These are phyloP conservation scores for Neodidymelliopsis sp. DNA, from an alignment of 2,329 filamentous ascomycete species.

Conservation along the genomic window DNA sequence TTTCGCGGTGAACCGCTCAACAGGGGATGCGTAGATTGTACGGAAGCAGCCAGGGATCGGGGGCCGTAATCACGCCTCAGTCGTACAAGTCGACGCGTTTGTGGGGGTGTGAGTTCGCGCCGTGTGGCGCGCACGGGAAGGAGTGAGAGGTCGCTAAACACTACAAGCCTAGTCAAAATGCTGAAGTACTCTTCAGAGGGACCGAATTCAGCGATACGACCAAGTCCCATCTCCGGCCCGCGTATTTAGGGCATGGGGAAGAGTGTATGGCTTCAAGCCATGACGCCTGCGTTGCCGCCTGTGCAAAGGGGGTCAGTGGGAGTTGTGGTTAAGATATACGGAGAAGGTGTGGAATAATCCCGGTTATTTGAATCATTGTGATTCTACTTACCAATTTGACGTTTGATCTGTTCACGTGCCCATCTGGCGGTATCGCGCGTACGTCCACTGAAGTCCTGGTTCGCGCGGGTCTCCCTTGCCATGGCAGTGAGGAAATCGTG, in stretches of 20 bases:
- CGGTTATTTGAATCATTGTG: neutral
- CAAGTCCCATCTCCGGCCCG: slow-evolving; percentile 22
- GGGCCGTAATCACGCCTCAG: neutral
- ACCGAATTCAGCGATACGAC: slow-evolving; percentile 25
- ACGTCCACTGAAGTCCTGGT: slow-evolving; percentile 82
- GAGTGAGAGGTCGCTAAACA: slow-evolving; percentile 2
- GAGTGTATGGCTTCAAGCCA: slow-evolving; percentile 40
- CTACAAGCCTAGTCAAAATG: slow-evolving; percentile 26
- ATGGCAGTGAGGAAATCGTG: slow-evolving; percentile 88
- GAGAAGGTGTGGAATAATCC: neutral
- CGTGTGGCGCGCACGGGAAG: neutral
- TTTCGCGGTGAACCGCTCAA: too few relatives aligned
- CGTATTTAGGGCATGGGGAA: slow-evolving; percentile 19
- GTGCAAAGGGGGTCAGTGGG: slow-evolving; percentile 29
- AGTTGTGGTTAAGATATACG: slow-evolving; percentile 19
- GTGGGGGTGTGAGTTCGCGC: neutral
- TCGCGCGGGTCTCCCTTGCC: slow-evolving; percentile 90
- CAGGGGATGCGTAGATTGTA: too few relatives aligned
- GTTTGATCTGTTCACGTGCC: slow-evolving; percentile 97
- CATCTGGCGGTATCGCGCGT: slow-evolving; percentile 96
- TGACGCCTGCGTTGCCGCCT: slow-evolving; percentile 47
- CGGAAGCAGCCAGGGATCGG: neutral
- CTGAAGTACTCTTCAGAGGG: slow-evolving; percentile 13
- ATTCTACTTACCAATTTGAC: slow-evolving; percentile 66
- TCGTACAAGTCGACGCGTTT: slow-evolving; percentile 1